phyloP scores from a whole-genome alignment of 371 early-diverging fungal species.

The Dinochytrium kinnereticum region DNA sequence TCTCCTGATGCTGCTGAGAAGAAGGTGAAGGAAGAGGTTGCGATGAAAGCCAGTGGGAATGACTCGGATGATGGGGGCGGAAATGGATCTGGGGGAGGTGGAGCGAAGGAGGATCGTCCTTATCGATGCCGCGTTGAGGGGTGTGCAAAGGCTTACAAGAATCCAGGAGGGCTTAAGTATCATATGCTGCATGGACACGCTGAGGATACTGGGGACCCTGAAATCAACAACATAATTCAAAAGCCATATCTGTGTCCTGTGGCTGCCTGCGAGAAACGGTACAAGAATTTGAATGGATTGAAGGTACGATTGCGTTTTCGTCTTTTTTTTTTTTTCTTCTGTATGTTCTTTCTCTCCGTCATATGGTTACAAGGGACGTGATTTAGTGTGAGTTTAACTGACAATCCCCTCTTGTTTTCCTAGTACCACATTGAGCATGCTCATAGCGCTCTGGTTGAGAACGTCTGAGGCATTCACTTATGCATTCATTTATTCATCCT shows the following conservation, averaged over 20 bases:
- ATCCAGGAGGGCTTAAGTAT: slow-evolving; percentile 58
- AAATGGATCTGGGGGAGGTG: too few species aligned
- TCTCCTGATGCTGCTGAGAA: not conserved
- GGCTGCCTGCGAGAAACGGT: slow-evolving; percentile 53
- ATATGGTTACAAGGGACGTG: too few species aligned
- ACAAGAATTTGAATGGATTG: slow-evolving; percentile 97
- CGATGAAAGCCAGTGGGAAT: not conserved
- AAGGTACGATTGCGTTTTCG: slow-evolving; percentile 25
- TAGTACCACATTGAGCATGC: slow-evolving; percentile 41
- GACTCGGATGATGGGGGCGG: slow-evolving; percentile 11
- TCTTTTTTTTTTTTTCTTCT: slow-evolving; percentile 15
- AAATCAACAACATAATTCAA: slow-evolving; percentile 18
- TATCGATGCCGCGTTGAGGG: slow-evolving; percentile 42
- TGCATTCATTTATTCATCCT: too few species aligned
- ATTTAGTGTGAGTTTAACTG: too few species aligned
- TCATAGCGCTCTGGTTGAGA: slow-evolving; percentile 24
- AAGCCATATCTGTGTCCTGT: slow-evolving; percentile 59
- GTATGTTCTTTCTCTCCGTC: too few species aligned
- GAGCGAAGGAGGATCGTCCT: slow-evolving; percentile 32
- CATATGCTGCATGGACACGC: slow-evolving; percentile 46
- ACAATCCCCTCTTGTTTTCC: too few species aligned
- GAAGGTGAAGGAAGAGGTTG: not conserved
- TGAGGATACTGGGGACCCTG: slow-evolving; percentile 19
- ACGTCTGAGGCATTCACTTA: too few species aligned
- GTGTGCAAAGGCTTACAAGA: slow-evolving; percentile 54